Evolutionary conservation across 768 basidiomycete species (phyloP).

Genomic region (Xerocomus potaroensis): DNA sequence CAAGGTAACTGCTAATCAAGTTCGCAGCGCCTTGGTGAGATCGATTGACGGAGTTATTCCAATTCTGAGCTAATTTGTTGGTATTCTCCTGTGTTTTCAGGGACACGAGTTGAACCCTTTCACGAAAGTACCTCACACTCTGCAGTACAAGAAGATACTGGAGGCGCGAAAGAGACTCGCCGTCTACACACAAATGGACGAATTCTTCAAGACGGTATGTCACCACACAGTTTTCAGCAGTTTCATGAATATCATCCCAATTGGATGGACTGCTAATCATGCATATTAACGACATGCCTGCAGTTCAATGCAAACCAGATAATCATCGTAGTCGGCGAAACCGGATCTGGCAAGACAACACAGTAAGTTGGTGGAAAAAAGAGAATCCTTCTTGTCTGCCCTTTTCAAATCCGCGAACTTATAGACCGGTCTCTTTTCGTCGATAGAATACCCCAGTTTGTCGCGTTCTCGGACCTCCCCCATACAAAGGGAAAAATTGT

Average conservation of each 20-base stretch:
- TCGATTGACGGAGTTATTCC: neutral
- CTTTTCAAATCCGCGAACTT: slow-evolving; percentile 19
- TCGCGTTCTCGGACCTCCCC: slow-evolving; percentile 88
- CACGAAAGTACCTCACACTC: slow-evolving; percentile 71
- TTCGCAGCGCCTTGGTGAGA: slow-evolving; percentile 66
- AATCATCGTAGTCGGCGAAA: slow-evolving; percentile 84
- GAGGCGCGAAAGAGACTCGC: slow-evolving; percentile 84
- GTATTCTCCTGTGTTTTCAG: slow-evolving; percentile 44
- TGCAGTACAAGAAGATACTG: slow-evolving; percentile 83
- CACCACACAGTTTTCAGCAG: neutral
- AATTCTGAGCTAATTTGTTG: neutral
- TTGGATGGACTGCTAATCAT: too few relatives aligned
- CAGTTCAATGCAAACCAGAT: slow-evolving; percentile 57
- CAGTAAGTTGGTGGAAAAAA: slow-evolving; percentile 55
- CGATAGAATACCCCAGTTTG: slow-evolving; percentile 91
- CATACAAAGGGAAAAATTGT: slow-evolving; percentile 88
- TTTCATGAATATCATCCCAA: neutral
- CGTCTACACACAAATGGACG: slow-evolving; percentile 88
- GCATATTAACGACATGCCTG: neutral
- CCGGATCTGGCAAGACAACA: too few relatives aligned
- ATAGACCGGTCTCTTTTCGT: too few relatives aligned
- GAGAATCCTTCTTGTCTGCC: slow-evolving; percentile 19
- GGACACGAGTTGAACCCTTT: slow-evolving; percentile 84
- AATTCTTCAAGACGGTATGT: slow-evolving; percentile 86
- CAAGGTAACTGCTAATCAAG: slow-evolving; percentile 61